phyloP scores from a whole-genome alignment of 176 grass and related monocot species.

The Raddia guianensis region DNA sequence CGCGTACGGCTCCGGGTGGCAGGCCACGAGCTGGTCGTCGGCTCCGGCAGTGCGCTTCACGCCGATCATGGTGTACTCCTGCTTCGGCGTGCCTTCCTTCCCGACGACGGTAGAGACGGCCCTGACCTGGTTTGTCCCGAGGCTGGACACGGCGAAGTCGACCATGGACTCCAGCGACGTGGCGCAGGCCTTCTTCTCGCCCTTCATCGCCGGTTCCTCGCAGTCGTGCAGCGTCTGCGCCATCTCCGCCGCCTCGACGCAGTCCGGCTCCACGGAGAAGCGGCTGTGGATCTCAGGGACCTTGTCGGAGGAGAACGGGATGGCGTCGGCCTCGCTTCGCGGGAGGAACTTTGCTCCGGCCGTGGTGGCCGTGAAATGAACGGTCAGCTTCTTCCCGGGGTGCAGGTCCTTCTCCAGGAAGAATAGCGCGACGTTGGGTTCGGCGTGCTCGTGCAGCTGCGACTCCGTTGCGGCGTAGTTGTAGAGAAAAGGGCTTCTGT shows the following conservation, averaged over 20 bases:
- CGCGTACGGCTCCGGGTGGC: conserved; percentile 76
- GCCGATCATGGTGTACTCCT: conserved; percentile 60
- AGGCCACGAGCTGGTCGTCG: conserved; percentile 50
- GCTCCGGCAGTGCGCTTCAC: conserved; percentile 36
- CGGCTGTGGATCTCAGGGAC: conserved; percentile 56
- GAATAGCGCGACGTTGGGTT: conserved; percentile 64
- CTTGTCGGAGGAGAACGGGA: conserved; percentile 74
- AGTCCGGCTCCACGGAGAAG: conserved; percentile 62
- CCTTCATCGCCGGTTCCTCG: conserved; percentile 51
- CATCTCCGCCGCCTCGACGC: conserved; percentile 56
- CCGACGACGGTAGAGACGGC: conserved; percentile 55
- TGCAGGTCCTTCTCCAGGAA: conserved; percentile 72
- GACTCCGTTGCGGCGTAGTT: conserved; percentile 60
- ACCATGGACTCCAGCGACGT: conserved; percentile 98
- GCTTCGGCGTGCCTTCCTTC: conserved; percentile 38
- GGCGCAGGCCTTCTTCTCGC: conserved; percentile 77
- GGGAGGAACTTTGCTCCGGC: conserved; percentile 54
- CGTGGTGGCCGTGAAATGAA: conserved; percentile 51
- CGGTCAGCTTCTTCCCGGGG: conserved; percentile 56
- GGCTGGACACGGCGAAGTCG: conserved; percentile 70
- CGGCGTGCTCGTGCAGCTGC: conserved; percentile 56
- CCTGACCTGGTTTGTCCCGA: conserved; percentile 64
- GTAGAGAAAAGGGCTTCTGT: conserved; percentile 36
- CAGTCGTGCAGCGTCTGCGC: conserved; percentile 63
- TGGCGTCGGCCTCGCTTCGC: conserved; percentile 51